Base-by-base conservation (phyloP, 768 basidiomycete species). In the Leccinum barrowsii region DNA sequence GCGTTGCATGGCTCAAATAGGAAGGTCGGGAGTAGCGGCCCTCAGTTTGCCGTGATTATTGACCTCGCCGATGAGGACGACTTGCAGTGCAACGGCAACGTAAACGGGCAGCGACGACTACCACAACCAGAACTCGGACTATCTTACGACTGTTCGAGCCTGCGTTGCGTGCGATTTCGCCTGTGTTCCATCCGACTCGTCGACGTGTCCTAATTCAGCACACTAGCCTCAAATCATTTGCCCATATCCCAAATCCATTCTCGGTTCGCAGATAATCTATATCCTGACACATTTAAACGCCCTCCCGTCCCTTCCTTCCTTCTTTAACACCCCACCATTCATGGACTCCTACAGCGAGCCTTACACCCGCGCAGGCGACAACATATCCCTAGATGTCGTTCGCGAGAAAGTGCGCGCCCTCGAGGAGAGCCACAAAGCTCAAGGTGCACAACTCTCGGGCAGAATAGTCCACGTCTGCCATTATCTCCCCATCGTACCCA, bases 391-490 rank as follows among this genome's bases (percentile, higher is more conserved):
- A 68, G 82, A 83, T 58, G 83, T 88, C 68, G 86, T 97, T 67
- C 85, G 89, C 50, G 80, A 80, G 5, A 85, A 89, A 63, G 87
- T 97, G 55, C 74, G 70, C 35, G 74, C 78, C 8, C 86, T 95
- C 69, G 90, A 96, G 74, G 80, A 80, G 0, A 80, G 88, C 55
- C 89, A 90, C 72, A 77, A 75, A 55, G 81, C 82, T 2, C 83
- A 87, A 57, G 89, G 86, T 46, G 83, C 89, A 56, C 78, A 83
- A 1, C 82, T 97, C 46, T 89, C 88, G 5, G 95, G 94, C 2
- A 84, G 95, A 46, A 90, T 97, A 71, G 82, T 98, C 66, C 95
- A 96, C 65, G 87, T 97, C 62, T 89, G 86, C 75, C 93, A 94
- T 73, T 91, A 94, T 69, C 86, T 95, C 56, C 93, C 93, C 60